phyloP scores from a whole-genome alignment of 2,329 filamentous ascomycete species.

The Diaporthe sp. region DNA sequence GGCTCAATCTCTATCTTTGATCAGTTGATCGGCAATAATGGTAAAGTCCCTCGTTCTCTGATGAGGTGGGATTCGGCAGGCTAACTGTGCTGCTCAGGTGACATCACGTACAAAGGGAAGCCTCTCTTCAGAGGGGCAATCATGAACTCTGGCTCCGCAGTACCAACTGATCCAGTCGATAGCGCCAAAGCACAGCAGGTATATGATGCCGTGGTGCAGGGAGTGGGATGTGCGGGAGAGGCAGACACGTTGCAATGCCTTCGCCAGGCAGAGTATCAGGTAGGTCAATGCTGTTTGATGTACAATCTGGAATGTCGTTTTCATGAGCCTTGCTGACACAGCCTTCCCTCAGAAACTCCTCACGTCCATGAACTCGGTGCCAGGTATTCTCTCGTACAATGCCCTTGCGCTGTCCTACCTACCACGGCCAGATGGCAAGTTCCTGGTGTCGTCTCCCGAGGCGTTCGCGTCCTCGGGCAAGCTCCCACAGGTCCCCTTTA shows the following conservation, averaged over 20 bases:
- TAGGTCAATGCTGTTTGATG: neutral
- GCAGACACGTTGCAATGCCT: constrained; percentile 76
- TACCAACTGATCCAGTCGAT: constrained; percentile 75
- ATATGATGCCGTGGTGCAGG: constrained; percentile 73
- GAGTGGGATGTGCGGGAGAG: constrained; percentile 72
- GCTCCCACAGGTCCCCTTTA: constrained; percentile 64
- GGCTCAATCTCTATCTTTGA: constrained; percentile 81
- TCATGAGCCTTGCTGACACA: neutral
- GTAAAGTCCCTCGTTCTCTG: neutral
- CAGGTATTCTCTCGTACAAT: constrained; percentile 75
- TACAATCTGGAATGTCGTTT: neutral
- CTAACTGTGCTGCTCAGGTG: constrained; percentile 56
- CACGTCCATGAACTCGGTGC: constrained; percentile 78
- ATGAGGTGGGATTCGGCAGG: neutral
- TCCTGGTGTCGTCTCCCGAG: constrained; percentile 75
- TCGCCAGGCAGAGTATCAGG: constrained; percentile 69
- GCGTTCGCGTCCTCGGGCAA: constrained; percentile 64
- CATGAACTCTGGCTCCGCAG: constrained; percentile 79
- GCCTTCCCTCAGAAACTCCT: constrained; percentile 61
- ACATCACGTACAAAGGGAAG: constrained; percentile 81
- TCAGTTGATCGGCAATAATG: constrained; percentile 79
- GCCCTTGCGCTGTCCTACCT: constrained; percentile 81
- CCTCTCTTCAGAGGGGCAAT: constrained; percentile 82
- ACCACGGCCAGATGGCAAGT: constrained; percentile 78
- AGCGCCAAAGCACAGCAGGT: constrained; percentile 74